Base-by-base conservation (phyloP, 2,329 filamentous ascomycete species). In the Rosellinia necatrix region DNA sequence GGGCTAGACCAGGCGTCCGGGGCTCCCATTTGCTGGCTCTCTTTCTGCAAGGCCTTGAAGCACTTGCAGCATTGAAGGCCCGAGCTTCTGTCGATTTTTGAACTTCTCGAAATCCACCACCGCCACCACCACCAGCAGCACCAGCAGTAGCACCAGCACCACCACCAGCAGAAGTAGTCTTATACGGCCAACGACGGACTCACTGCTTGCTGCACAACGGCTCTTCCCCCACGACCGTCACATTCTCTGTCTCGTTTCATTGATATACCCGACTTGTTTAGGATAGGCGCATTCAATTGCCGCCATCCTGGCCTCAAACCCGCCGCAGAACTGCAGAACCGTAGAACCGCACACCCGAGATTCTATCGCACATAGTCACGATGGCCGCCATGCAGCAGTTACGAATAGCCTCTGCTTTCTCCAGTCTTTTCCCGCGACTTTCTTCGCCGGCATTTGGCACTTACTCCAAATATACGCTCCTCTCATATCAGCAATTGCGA, bases 361-460 rank as follows among this genome's bases (percentile, higher is more conserved):
- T 13, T 40, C 32, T 17, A 13, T 13, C 21, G 17, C n/a, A 49
- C 17, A 42, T 6, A 58, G 29, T 52, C 66, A 73, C 64, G 49
- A 83, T 83, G 80, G 79, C 80, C 43, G 72, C 72, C 38, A 57
- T 70, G 59, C 74, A 76, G 59, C 70, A 71, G 48, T 68, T 76
- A 27, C 72, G 73, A 51, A 69, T 71, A 27, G 74, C 74, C 41
- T 69, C 68, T 38, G 71, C 74, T 32, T 66, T 76, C 47, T 72
- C 78, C 19, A 74, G 80, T 43, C 78, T 89, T 61, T 73, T 89
- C 54, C 83, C 86, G 47, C 77, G 80, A 58, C 71, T 85, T 42
- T 75, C 78, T 42, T 70, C 76, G 41, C 68, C 75, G 55, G 71
- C 71, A 42, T 68, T 75, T 49, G 70, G 75, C 56, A 70, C 73